Base-by-base conservation (phyloP, 352 stramenopile species). In the Globisporangium middletonii region DNA sequence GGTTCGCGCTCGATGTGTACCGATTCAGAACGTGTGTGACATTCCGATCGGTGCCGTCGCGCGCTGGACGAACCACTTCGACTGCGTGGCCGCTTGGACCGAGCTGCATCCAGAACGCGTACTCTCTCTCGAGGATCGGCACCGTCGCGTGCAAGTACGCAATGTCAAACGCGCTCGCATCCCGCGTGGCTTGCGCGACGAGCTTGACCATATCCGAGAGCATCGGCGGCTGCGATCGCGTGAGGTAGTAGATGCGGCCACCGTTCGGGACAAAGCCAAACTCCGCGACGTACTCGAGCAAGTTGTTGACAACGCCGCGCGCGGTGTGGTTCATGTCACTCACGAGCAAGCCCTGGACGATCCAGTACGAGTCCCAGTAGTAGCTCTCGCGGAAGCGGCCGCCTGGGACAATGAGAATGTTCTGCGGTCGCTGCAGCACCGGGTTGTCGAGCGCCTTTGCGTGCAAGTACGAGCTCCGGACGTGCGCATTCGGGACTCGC, bases 331-430 rank as follows among this genome's bases (percentile, higher is more conserved):
- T 49, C 87, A 97, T 92, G 51, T 75, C 68, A 59, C 83, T 94
- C 9, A 93, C 79, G 38, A 97, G 64, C 5, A 97, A 70, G 0
- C 89, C 88, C 54, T 90, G 65, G 11, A 97, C 78, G 53, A 97
- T 97, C 91, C 91, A 97, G 68, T 92, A 97, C 57, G 80, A 91
- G 60, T 97, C 91, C 91, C 91, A 97, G 65, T 97, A 97, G 71
- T 97, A 97, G 43, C 71, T 87, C 66, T 97, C 91, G 11, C 88
- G 80, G 63, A 97, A 97, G n/a, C 91, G 77, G 5, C 86, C 91
- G 19, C 89, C 91, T 7, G 88, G 89, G 0, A 97, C 81, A 45
- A 97, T 88, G 42, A 97, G 61, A 28, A 92, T 71, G 41, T 88
- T 81, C 44, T 74, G 73, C 41, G 65, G 55, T 30, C 64, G 73